These are phyloP conservation scores for Azolla pinnata DNA, from an alignment of 75 land plant species.

Conservation along the genomic window DNA sequence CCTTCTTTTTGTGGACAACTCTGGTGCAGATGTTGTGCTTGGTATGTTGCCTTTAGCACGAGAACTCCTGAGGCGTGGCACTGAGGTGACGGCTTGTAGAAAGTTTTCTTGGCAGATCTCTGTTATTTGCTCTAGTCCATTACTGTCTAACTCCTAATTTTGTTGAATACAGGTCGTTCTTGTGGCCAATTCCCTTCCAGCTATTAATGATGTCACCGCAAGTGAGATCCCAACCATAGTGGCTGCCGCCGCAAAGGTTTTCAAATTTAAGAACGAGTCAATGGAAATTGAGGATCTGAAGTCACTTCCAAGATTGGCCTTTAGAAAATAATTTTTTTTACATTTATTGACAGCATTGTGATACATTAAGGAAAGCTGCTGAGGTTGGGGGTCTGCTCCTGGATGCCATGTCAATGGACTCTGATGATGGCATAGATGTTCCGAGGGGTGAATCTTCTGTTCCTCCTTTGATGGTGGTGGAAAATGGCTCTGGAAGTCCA, in stretches of 20 bases:
- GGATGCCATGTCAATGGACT: conserved; percentile 51
- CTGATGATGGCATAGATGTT: conserved; percentile 27
- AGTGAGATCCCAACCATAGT: conserved; percentile 81
- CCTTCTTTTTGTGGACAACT: conserved; percentile 91
- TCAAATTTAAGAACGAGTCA: no score
- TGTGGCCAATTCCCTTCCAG: conserved; percentile 93
- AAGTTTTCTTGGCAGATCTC: conserved; percentile 89
- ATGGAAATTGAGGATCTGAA: no score
- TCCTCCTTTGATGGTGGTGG: conserved; percentile 85
- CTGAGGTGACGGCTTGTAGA: conserved; percentile 70
- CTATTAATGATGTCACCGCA: conserved; percentile 91
- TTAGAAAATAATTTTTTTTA: no score
- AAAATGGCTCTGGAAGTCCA: conserved; percentile 95
- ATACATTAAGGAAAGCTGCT: conserved; percentile 78
- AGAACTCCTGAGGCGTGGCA: conserved; percentile 89
- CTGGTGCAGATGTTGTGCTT: conserved; percentile 92
- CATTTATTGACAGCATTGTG: conserved; percentile 77
- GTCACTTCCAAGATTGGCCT: no score
- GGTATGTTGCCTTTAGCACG: conserved; percentile 96
- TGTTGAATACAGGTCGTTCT: conserved; percentile 95
- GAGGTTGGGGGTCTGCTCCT: conserved; percentile 88
- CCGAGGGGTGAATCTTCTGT: conserved; percentile 26
- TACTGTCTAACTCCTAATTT: no score
- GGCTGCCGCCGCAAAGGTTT: conserved; percentile 97
- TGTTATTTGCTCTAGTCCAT: no score